These are phyloP conservation scores for Ganoderma leucocontextum DNA, from an alignment of 1,284 basidiomycete species.

Conservation along the genomic window DNA sequence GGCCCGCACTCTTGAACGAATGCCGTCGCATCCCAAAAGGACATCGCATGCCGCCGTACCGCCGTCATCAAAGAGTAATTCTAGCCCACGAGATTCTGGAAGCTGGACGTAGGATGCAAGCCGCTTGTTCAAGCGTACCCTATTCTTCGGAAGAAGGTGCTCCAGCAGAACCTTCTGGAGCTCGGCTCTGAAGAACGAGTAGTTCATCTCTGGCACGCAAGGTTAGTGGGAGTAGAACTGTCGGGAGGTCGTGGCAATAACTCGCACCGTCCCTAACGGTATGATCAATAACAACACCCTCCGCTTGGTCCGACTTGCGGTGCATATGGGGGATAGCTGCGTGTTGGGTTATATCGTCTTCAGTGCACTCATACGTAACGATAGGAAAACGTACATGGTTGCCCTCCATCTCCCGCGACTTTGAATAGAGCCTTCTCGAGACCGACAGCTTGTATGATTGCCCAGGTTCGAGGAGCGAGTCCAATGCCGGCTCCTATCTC, in stretches of 20 bases:
- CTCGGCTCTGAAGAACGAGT: constrained; percentile 59
- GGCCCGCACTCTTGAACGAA: constrained; percentile 51
- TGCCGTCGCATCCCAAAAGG: constrained; percentile 58
- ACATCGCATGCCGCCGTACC: constrained; percentile 55
- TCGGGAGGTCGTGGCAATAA: too few relatives aligned
- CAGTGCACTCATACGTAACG: too few relatives aligned
- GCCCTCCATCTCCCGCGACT: constrained; percentile 48
- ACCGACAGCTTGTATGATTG: constrained; percentile 56
- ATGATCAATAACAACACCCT: constrained; percentile 56
- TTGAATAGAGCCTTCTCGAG: constrained; percentile 56
- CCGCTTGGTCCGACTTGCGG: constrained; percentile 30
- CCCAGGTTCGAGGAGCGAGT: constrained; percentile 58
- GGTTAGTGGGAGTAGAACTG: neutral
- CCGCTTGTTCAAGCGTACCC: constrained; percentile 53
- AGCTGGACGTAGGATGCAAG: constrained; percentile 54
- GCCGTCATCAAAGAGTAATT: constrained; percentile 58
- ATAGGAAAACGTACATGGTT: constrained; percentile 4
- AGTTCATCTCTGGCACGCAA: constrained; percentile 47
- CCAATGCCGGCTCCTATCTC: constrained; percentile 68
- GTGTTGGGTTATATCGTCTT: too few relatives aligned
- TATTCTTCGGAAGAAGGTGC: constrained; percentile 49
- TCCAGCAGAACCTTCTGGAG: constrained; percentile 57
- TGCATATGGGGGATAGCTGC: constrained; percentile 13
- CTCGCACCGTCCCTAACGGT: constrained; percentile 54
- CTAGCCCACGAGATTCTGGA: constrained; percentile 35